These are phyloP conservation scores for Hypsizygus ulmarius DNA, from an alignment of 1,284 basidiomycete species.

Conservation along the genomic window DNA sequence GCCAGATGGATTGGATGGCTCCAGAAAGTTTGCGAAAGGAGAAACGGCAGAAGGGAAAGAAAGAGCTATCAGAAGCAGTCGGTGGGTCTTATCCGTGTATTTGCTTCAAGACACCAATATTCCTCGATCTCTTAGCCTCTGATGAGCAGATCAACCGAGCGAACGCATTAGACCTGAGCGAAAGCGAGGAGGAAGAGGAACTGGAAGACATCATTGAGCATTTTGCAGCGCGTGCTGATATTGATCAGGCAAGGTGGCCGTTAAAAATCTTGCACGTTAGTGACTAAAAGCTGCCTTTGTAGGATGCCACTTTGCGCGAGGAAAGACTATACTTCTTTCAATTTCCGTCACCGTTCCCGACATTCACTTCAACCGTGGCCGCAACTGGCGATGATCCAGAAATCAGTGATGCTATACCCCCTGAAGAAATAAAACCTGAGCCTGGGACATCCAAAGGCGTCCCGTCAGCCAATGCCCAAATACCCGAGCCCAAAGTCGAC, in stretches of 20 bases:
- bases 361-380: constrained; percentile 46
- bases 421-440: constrained; percentile 52
- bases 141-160: constrained; percentile 52
- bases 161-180: constrained; percentile 78
- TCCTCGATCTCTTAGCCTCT: not conserved
- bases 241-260: constrained; percentile 42
- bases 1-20: constrained; percentile 84
- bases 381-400: constrained; percentile 29
- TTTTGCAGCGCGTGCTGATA: constrained; percentile 52
- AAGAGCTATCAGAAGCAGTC: constrained; percentile 35
- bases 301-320: constrained; percentile 52
- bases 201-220: constrained; percentile 83
- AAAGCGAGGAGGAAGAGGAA: constrained; percentile 85
- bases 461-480: constrained; percentile 30
- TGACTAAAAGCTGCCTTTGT: constrained; percentile 2
- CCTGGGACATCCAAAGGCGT: constrained; percentile 25
- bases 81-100: constrained; percentile 22
- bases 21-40: constrained; percentile 75
- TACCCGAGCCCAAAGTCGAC: constrained; percentile 47
- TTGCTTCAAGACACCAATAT: not conserved
- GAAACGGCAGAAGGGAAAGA: constrained; percentile 46
- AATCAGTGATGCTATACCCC: constrained; percentile 31
- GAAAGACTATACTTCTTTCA: constrained; percentile 88
- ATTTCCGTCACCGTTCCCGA: constrained; percentile 88
- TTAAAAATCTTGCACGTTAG: constrained; percentile 16